Conservation (phyloP, 768 basidiomycete genomes). For the Cystofilobasidium macerans region DNA sequence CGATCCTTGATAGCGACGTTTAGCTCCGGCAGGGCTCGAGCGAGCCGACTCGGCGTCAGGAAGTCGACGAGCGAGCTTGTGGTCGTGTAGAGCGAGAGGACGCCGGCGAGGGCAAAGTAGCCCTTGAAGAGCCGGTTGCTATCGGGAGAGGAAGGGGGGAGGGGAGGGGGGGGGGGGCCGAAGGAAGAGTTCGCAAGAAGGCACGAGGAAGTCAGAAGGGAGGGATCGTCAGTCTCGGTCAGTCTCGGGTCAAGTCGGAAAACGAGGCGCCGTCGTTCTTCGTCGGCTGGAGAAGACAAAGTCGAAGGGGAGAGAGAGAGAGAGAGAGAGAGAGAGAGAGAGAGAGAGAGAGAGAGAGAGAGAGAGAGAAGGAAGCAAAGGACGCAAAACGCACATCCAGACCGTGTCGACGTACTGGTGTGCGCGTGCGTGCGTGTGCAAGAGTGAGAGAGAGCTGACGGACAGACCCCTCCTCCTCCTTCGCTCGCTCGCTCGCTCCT, state of each 20-base stretch:
- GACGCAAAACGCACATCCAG: slow-evolving; percentile 4
- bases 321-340: too few relatives aligned
- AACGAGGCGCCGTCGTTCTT: neutral
- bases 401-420: slow-evolving; percentile 19
- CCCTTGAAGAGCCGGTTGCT: slow-evolving; percentile 15
- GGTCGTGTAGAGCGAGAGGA: slow-evolving; percentile 25
- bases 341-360: too few relatives aligned
- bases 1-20: slow-evolving; percentile 7
- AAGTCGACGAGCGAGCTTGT: neutral
- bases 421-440: too few relatives aligned
- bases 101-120: slow-evolving; percentile 28
- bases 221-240: too few relatives aligned
- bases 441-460: slow-evolving; percentile 25
- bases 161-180: too few relatives aligned
- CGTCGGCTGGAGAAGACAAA: neutral
- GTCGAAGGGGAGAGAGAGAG: too few relatives aligned
- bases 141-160: too few relatives aligned
- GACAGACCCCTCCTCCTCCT: slow-evolving; percentile 49
- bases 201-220: too few relatives aligned
- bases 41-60: slow-evolving; percentile 6
- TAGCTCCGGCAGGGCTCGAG: slow-evolving; percentile 4
- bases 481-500: slow-evolving; percentile 59
- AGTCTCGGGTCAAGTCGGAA: too few relatives aligned
- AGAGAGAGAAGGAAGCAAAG: too few relatives aligned
- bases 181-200: too few relatives aligned